Percentiles rank a stretch among this genome's conserved stretches.
Evolutionary conservation across 257 asterid species (phyloP).

Genomic region (Phtheirospermum japonicum): DNA sequence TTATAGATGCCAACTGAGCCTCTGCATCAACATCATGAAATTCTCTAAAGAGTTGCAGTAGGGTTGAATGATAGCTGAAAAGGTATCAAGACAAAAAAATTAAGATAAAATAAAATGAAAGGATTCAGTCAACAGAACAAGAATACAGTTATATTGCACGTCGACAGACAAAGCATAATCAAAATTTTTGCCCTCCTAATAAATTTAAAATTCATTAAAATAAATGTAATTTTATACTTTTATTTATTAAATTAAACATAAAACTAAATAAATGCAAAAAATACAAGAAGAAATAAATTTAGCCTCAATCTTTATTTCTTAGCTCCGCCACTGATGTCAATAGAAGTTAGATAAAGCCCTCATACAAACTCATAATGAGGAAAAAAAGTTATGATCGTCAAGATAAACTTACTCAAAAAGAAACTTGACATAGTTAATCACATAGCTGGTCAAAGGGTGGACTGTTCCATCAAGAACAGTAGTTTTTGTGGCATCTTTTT

Average conservation of each 20-base stretch:
- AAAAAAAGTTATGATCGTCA: background rate
- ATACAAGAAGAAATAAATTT: background rate
- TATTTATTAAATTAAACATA: too few species aligned
- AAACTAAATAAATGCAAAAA: too few species aligned
- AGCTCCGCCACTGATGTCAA: background rate
- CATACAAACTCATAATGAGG: background rate
- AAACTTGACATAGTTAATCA: constrained; percentile 89
- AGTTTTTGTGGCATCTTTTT: constrained; percentile 90
- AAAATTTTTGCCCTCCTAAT: too few species aligned
- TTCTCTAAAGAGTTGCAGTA: constrained; percentile 76
- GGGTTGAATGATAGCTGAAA: constrained; percentile 84
- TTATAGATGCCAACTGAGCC: constrained; percentile 61
- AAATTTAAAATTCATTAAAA: too few species aligned
- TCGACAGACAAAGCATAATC: too few species aligned
- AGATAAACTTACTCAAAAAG: constrained; percentile 71
- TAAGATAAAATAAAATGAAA: constrained; percentile 4
- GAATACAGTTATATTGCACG: too few species aligned
- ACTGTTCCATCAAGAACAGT: constrained; percentile 98
- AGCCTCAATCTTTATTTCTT: background rate
- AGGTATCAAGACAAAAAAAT: constrained; percentile 24
- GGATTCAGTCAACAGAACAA: background rate
- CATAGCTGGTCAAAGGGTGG: constrained; percentile 96
- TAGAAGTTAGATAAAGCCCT: constrained; percentile 24
- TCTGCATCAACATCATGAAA: constrained; percentile 50
- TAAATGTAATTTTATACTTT: too few species aligned